A percentile compares a stretch with the other conserved stretches of the same genome.
These are phyloP conservation scores for Acephala macrosclerotiorum DNA, from an alignment of 2,329 filamentous ascomycete genomes.

Conservation along the genomic window DNA sequence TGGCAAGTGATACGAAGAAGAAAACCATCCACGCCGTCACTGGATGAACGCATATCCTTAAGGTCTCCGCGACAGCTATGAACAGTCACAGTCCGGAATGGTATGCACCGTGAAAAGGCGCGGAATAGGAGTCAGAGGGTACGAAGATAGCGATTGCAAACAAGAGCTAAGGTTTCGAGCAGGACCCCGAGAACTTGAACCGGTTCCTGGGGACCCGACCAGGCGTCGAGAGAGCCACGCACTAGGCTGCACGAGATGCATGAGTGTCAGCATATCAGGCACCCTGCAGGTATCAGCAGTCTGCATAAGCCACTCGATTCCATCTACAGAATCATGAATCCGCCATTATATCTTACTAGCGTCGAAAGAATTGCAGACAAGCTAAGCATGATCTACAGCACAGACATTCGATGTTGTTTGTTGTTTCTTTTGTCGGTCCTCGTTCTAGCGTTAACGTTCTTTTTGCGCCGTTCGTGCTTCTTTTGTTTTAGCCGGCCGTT, in stretches of 20 bases:
- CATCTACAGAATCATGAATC: too few species aligned
- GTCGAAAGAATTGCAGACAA: too few species aligned
- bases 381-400: too few species aligned
- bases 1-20: background rate
- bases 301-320: too few species aligned
- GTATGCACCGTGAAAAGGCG: too few species aligned
- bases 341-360: too few species aligned
- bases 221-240: conserved; percentile 27
- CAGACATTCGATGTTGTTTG: background rate
- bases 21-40: background rate
- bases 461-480: background rate
- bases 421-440: background rate
- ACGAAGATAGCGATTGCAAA: too few species aligned
- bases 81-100: too few species aligned
- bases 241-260: conserved; percentile 39
- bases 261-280: conserved; percentile 28
- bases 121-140: too few species aligned
- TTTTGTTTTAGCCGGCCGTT: background rate
- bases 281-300: too few species aligned
- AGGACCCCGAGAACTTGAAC: conserved; percentile 51
- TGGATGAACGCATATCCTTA: too few species aligned
- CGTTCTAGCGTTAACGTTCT: background rate
- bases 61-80: too few species aligned
- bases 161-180: conserved; percentile 57
- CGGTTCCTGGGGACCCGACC: conserved; percentile 35